Evolutionary conservation across 192 early-diverging fungal species (phyloP), one percentile per base, ranked within the genome.

Genomic region (Coemansia sp.): DNA sequence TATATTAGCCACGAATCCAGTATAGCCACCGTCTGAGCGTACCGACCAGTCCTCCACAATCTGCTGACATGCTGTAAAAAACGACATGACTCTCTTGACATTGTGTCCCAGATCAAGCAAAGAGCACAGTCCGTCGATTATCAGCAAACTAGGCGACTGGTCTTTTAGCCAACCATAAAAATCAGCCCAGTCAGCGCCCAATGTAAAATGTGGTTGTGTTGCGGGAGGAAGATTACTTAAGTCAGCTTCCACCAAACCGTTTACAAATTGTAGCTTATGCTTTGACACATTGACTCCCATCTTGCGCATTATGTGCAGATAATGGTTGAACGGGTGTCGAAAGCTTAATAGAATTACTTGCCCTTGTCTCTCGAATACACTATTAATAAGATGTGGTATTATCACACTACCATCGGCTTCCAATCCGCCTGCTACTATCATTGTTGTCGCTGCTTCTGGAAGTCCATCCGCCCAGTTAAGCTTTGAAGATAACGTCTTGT

Each of bases 271-370:
- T 2, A 68, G 38, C 3, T 32, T 34, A 23, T 58, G 58, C 12
- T 56, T 65, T 18, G 51, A 21, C 6, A 54, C 53, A 28, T 69
- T 65, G 9, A 79, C 62, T 1, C 76, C 76, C 64, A 69, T 70
- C 54, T 79, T 79, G 50, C 71, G 76, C 64, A 79, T 59, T 4
- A 79, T 73, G 54, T 79, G 76, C 54, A 71, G 54, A 54, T 79
- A 79, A 62, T 79, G 71, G 64, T 58, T 79, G 56, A 60, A 58
- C 2, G 76, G 73, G 19, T 74, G 71, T 5, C 59, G 58, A 24
- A 79, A 69, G 18, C 67, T 70, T 18, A 79, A 8, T 0, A 79
- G 64, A 2, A 60, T 49, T 2, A 73, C 62, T 0, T 58, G 30
- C 0, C 27, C n/a, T 26, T 60, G 51, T 18, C 23, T 19, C 21